Base-by-base conservation (phyloP, 2,329 filamentous ascomycete genomes). In the Arthrobotrys entomopaga region DNA sequence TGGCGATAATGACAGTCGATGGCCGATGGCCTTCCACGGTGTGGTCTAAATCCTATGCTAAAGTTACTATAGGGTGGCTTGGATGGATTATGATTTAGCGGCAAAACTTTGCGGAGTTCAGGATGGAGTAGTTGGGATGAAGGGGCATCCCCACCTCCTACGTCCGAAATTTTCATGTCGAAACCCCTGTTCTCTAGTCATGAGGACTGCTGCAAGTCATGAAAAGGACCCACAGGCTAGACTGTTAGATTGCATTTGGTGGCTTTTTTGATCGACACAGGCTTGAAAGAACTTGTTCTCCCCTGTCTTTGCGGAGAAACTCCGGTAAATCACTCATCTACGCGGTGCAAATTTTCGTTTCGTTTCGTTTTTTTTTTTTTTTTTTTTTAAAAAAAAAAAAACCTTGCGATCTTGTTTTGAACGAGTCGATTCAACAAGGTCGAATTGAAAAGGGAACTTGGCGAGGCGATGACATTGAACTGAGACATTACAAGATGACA, bases 211-310 rank as follows among this genome's bases (percentile, higher is more conserved):
- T 73, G 69, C 69, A 73, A 73, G 69, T 73, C 61, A 73, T 73
- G 56, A 58, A 66, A 20, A 57, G 20, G 69, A 52, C 61, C 61
- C 69, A 60, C 57, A 60, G 34, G 61, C 53, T 60, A 54, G 49
- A 58, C 57, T 63, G 61, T 22, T 72, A 53, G 61, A 73, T 73
- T 63, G 69, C 61, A 60, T 56, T 73, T 73, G 42, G 69, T 73
- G 61, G 69, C 69, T 73, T 73, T 66, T 73, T 73, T 73, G 69
- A 73, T 73, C 61, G 69, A 73, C 69, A 42, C 69, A 73, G 65
- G 65, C 65, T 64, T 70, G 65, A 7, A 58, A 64, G 29, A 34
- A 34, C 10, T 38, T 66, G 43, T n/a, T 16, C 8, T 63, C 49
- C 69, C 69, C 46, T 61, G 61, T 42, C 24, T 38, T 52, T 73